These are phyloP conservation scores for Hondaea fermentalgiana DNA, from an alignment of 108 stramenopile species.

Conservation along the genomic window DNA sequence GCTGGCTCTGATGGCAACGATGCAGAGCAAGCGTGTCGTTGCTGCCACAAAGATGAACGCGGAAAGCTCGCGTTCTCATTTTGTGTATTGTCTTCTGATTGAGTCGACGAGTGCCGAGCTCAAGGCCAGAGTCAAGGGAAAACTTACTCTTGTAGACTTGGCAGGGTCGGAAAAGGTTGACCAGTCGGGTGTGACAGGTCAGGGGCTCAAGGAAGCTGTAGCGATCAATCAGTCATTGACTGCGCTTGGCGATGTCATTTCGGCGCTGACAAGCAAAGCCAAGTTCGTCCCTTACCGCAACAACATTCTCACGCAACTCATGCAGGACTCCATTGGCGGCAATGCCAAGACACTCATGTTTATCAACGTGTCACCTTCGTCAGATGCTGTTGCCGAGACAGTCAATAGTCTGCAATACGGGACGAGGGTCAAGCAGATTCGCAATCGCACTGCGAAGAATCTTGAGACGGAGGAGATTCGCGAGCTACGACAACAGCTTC, in stretches of 20 bases:
- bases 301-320: conserved; percentile 50
- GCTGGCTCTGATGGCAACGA: conserved; percentile 33
- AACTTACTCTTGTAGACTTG: conserved; percentile 36
- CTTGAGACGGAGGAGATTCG: background rate
- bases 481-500: background rate
- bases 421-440: conserved; percentile 17
- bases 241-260: conserved; percentile 62
- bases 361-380: conserved; percentile 49
- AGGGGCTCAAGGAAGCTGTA: conserved; percentile 53
- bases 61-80: conserved; percentile 48
- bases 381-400: background rate
- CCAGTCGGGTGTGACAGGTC: conserved; percentile 30
- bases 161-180: conserved; percentile 31
- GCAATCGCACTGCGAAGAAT: background rate
- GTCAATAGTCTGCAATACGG: conserved; percentile 21
- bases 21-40: conserved; percentile 41
- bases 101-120: conserved; percentile 43
- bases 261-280: conserved; percentile 31
- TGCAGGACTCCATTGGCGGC: conserved; percentile 58
- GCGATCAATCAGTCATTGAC: conserved; percentile 58
- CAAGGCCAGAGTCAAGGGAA: conserved; percentile 33
- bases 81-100: conserved; percentile 40
- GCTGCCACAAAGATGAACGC: conserved; percentile 61
- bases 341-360: conserved; percentile 65
- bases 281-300: conserved; percentile 44